Base-by-base conservation (phyloP, 2,329 filamentous ascomycete species). In the Neofusicoccum sp. region DNA sequence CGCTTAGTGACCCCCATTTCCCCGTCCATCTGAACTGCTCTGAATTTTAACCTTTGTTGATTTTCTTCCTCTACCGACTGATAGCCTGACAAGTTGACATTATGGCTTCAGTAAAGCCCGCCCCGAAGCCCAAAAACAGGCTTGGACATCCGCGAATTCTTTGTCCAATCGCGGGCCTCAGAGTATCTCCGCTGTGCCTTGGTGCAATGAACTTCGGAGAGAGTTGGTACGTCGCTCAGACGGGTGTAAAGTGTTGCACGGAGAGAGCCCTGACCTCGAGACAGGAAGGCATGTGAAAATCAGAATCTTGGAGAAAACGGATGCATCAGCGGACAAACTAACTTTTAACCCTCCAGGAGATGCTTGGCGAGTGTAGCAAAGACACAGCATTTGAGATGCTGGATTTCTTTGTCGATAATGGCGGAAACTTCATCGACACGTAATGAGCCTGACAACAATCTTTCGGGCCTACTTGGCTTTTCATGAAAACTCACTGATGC, bases 401-500 rank as follows among this genome's bases (percentile, higher is more conserved):
- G 6, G 87, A 90, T 67, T 84, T 82, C 69, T 90, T 84, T 74
- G 84, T 82, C 62, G 79, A 81, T 4, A 80, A 85, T 0, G 86
- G 86, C 4, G 88, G 88, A 24, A 90, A 56, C 51, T 56, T 90
- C 72, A 86, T 91, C 68, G 89, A 91, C 70, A 89, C 86, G 3
- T 51, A 61, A 66, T 47, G 9, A 3, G 6, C 58, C 6, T 16
- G 33, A 41, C 26, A 34, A n/a, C 24, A 44, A 51, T 43, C 41
- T 8, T 30, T 38, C 5, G 4, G 28, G 28, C 56, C 28, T n/a
- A 14, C 26, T 9, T 4, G 8, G 6, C 2, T 16, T 7, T 34
- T 26, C 40, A 12, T 49, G 6, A 16, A n/a, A 11, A 26, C 28
- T 43, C 6, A n/a, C 20, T 44, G 34, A 20, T 14, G 11, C 48